Conservation (phyloP, 768 basidiomycete species). For the Candolleomyces eurysporus region DNA sequence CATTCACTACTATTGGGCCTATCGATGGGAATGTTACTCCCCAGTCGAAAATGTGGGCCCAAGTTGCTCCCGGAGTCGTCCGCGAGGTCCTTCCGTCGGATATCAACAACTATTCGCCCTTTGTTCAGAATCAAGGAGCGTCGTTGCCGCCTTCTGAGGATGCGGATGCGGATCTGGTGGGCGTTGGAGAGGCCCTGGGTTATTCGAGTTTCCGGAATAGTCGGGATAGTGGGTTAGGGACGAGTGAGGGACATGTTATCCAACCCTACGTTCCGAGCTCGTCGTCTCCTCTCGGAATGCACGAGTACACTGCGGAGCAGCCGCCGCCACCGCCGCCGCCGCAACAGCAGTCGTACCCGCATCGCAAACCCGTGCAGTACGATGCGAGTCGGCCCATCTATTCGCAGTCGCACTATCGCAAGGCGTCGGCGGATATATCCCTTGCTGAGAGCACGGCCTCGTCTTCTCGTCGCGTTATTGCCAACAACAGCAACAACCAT, state of each 20-base stretch:
- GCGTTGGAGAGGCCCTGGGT: slow-evolving; percentile 62
- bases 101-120: slow-evolving; percentile 46
- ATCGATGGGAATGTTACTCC: slow-evolving; percentile 38
- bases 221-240: slow-evolving; percentile 47
- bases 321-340: background rate
- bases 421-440: background rate
- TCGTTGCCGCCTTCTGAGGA: background rate
- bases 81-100: slow-evolving; percentile 45
- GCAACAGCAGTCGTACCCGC: slow-evolving; percentile 5
- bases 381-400: slow-evolving; percentile 30
- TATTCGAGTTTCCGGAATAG: slow-evolving; percentile 34
- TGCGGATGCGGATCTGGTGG: slow-evolving; percentile 39
- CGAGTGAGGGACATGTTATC: slow-evolving; percentile 39
- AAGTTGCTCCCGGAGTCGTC: slow-evolving; percentile 41
- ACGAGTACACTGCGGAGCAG: slow-evolving; percentile 6
- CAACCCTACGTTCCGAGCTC: slow-evolving; percentile 6
- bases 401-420: slow-evolving; percentile 9
- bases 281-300: slow-evolving; percentile 3
- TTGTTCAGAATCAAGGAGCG: slow-evolving; percentile 24
- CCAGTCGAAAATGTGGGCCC: slow-evolving; percentile 52
- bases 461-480: no score
- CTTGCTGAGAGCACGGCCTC: background rate
- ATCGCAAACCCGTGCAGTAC: slow-evolving; percentile 35
- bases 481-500: no score
- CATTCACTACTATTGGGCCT: slow-evolving; percentile 29